These are phyloP conservation scores for Cercophora sp. DNA, from an alignment of 495 filamentous ascomycete genomes.

Conservation along the genomic window DNA sequence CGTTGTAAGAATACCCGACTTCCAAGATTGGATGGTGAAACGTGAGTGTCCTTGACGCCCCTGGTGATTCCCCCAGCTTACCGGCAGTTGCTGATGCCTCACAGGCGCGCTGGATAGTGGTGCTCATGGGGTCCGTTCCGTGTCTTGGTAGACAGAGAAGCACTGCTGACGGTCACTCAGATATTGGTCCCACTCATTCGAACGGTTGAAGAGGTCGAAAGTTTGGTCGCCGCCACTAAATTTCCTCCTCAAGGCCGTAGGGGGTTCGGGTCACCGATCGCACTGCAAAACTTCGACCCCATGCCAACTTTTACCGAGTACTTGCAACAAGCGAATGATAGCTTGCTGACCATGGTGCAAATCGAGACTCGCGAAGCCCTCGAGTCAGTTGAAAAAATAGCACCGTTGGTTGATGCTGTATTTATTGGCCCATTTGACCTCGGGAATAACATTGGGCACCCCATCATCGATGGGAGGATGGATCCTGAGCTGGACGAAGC, in stretches of 20 bases:
- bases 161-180: constrained; percentile 24
- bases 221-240: constrained; percentile 57
- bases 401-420: constrained; percentile 67
- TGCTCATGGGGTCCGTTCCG: constrained; percentile 54
- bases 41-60: constrained; percentile 41
- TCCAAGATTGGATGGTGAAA: constrained; percentile 68
- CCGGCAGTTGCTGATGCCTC: constrained; percentile 1
- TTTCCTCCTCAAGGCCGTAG: constrained; percentile 63
- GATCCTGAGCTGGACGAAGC: constrained; percentile 62
- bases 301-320: constrained; percentile 57
- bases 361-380: constrained; percentile 77
- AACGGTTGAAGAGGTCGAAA: constrained; percentile 58
- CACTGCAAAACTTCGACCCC: constrained; percentile 59
- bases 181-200: constrained; percentile 63
- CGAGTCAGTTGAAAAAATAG: constrained; percentile 67
- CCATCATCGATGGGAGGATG: constrained; percentile 59
- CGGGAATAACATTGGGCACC: constrained; percentile 70
- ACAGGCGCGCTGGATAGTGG: constrained; percentile 64
- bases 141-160: not conserved
- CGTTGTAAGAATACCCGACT: constrained; percentile 62
- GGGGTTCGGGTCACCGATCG: constrained; percentile 65
- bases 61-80: not conserved
- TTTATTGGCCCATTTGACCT: constrained; percentile 79
- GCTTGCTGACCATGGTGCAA: constrained; percentile 70
- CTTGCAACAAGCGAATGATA: constrained; percentile 68